A percentile compares a stretch with the other conserved stretches of the same genome.
Conservation (phyloP, 176 grass and related monocot species). For the Neostapfia colusana region DNA sequence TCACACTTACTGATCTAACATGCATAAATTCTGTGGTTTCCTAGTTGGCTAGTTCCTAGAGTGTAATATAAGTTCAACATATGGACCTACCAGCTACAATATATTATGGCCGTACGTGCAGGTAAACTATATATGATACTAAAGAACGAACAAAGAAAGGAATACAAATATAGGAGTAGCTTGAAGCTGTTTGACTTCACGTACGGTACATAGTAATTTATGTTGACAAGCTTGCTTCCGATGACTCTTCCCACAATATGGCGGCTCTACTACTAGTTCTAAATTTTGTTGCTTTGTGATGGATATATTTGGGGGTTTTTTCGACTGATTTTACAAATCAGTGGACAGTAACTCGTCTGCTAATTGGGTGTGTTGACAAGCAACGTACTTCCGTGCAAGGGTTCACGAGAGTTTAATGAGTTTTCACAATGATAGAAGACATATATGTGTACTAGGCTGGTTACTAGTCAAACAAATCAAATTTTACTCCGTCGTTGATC, state of each 20-base stretch:
- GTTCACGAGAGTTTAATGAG: constrained; percentile 23
- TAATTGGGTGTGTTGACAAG: constrained; percentile 19
- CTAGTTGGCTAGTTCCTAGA: too few relatives aligned
- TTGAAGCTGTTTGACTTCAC: neutral
- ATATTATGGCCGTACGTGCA: neutral
- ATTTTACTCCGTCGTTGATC: neutral
- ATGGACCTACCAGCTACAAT: neutral
- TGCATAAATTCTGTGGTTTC: neutral
- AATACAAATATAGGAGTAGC: neutral
- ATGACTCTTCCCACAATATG: neutral
- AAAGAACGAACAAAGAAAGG: neutral
- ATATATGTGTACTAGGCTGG: neutral
- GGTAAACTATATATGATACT: neutral
- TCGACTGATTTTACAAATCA: constrained; percentile 20
- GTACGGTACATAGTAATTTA: neutral
- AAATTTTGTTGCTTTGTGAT: constrained; percentile 18
- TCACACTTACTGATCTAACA: neutral
- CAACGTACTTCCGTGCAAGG: neutral
- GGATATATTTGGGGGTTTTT: neutral
- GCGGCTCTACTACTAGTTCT: neutral
- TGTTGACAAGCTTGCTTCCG: neutral
- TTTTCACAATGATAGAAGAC: constrained; percentile 6
- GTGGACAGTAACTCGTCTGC: neutral
- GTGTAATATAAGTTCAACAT: neutral
- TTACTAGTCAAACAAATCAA: neutral